phyloP scores from a whole-genome alignment of 2,329 filamentous ascomycete genomes.

The Xylaria sp. region DNA sequence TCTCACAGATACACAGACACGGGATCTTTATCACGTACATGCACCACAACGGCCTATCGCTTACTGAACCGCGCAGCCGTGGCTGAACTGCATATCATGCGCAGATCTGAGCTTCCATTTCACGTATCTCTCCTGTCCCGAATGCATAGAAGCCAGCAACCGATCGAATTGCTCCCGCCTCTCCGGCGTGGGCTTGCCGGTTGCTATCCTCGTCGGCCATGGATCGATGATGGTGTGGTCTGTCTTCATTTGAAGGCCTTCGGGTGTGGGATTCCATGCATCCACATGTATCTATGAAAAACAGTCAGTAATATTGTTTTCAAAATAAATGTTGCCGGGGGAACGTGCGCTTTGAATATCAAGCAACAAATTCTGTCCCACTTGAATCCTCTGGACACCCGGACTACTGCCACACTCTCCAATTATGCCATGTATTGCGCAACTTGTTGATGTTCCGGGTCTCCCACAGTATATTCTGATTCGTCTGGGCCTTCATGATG shows the following conservation, averaged over 20 bases:
- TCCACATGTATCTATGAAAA: neutral
- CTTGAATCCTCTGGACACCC: too few relatives aligned
- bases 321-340: too few relatives aligned
- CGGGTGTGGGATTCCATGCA: neutral
- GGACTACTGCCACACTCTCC: too few relatives aligned
- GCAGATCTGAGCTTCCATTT: slow-evolving; percentile 15
- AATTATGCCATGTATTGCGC: too few relatives aligned
- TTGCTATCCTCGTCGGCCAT: slow-evolving; percentile 15
- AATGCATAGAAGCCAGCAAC: slow-evolving; percentile 10
- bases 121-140: slow-evolving; percentile 19
- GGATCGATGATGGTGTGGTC: slow-evolving; percentile 15
- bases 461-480: too few relatives aligned
- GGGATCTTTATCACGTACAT: neutral
- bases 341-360: too few relatives aligned
- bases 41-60: neutral
- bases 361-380: too few relatives aligned
- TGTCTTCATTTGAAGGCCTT: slow-evolving; percentile 15
- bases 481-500: neutral
- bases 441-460: too few relatives aligned
- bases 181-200: slow-evolving; percentile 1
- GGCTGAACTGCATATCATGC: neutral
- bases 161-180: slow-evolving; percentile 11
- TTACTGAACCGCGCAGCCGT: neutral
- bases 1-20: neutral
- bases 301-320: too few relatives aligned